Evolutionary conservation across 179 eudicot species (phyloP).

Genomic region (Gypsophila paniculata): DNA sequence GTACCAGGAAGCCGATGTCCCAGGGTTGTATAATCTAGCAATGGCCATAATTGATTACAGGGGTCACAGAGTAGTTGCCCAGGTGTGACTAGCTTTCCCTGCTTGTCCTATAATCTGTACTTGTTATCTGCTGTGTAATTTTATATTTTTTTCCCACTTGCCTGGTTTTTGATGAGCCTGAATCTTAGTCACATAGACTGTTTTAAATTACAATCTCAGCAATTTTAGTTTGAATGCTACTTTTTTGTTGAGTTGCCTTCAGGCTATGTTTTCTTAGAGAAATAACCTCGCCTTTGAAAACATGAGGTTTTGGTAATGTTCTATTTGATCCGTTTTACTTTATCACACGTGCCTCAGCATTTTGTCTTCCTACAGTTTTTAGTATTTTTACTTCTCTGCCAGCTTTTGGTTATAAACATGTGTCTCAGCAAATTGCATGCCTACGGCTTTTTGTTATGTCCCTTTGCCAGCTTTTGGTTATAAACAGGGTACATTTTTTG

Average conservation of each 20-base stretch:
- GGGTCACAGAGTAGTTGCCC: slow-evolving; percentile 98
- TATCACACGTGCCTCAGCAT: too few species aligned
- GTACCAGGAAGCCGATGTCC: slow-evolving; percentile 95
- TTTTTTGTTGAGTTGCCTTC: not conserved
- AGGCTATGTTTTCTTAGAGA: not conserved
- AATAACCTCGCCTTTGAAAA: not conserved
- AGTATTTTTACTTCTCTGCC: not conserved
- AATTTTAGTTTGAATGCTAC: not conserved
- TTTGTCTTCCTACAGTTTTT: not conserved
- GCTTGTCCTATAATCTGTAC: slow-evolving; percentile 6
- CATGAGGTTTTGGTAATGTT: not conserved
- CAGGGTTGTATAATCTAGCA: slow-evolving; percentile 93
- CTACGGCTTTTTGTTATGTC: not conserved
- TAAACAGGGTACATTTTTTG: too few species aligned
- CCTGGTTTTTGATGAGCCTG: not conserved
- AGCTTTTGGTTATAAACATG: too few species aligned
- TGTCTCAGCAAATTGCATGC: not conserved
- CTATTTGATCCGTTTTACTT: not conserved
- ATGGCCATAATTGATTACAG: slow-evolving; percentile 97
- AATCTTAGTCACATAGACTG: not conserved
- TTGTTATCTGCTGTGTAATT: not conserved
- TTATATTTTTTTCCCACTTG: not conserved
- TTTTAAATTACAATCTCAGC: too few species aligned
- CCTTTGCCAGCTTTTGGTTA: too few species aligned
- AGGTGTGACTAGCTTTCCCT: slow-evolving; percentile 46